Conservation (phyloP, 2,329 filamentous ascomycete genomes). For the Mycogone perniciosa region DNA sequence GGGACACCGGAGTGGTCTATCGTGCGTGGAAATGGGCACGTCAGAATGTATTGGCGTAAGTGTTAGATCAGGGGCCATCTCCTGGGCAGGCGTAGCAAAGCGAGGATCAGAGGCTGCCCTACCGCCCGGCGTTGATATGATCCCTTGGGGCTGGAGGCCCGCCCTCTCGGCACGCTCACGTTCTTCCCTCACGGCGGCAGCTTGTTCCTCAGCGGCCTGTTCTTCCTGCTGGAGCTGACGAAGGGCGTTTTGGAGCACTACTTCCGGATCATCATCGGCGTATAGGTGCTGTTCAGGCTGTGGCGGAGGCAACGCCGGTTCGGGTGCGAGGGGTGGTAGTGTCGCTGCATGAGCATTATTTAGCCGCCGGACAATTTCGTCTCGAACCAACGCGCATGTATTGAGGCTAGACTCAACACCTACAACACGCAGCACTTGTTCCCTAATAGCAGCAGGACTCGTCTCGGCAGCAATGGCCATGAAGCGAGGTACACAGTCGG, state of each 20-base stretch:
- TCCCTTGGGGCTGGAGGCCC: slow-evolving; percentile 21
- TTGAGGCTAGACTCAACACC: slow-evolving; percentile 49
- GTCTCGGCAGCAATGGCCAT: slow-evolving; percentile 53
- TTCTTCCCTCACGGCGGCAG: slow-evolving; percentile 47
- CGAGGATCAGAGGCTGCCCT: slow-evolving; percentile 27
- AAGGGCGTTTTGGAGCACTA: slow-evolving; percentile 53
- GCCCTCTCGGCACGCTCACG: slow-evolving; percentile 42
- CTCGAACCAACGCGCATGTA: slow-evolving; percentile 51
- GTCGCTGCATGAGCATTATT: slow-evolving; percentile 17
- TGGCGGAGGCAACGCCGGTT: slow-evolving; percentile 23
- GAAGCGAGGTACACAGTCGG: slow-evolving; percentile 53
- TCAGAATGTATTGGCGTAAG: slow-evolving; percentile 50
- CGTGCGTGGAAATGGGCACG: slow-evolving; percentile 38
- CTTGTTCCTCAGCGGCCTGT: slow-evolving; percentile 51
- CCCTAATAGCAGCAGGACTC: slow-evolving; percentile 52
- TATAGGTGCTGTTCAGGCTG: slow-evolving; percentile 35
- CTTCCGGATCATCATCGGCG: slow-evolving; percentile 49
- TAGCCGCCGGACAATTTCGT: slow-evolving; percentile 46
- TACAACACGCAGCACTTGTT: slow-evolving; percentile 49
- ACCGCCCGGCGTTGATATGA: slow-evolving; percentile 28
- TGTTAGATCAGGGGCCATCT: slow-evolving; percentile 37
- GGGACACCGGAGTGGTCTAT: slow-evolving; percentile 50
- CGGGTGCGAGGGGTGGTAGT: slow-evolving; percentile 21
- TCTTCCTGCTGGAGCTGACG: slow-evolving; percentile 54
- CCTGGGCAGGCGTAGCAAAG: slow-evolving; percentile 30